Conservation (phyloP, 345 rosid species). For the rapeseed (Brassica napus) region DNA sequence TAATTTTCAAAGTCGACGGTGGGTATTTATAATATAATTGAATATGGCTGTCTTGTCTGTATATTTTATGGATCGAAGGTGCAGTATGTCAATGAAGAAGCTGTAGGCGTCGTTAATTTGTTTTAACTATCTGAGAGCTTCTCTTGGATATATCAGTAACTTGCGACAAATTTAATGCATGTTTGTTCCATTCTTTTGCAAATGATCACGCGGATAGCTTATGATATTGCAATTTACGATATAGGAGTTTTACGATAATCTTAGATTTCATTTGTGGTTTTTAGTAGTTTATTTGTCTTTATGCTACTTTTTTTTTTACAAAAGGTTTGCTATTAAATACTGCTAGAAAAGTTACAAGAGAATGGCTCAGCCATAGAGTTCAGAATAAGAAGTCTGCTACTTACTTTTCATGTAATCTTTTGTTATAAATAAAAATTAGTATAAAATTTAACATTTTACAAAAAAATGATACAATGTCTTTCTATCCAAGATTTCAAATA, state of each 20-base stretch:
- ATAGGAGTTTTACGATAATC: no score
- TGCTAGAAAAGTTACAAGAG: no score
- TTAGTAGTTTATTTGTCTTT: no score
- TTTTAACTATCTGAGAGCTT: background rate
- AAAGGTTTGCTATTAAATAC: no score
- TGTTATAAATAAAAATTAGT: background rate
- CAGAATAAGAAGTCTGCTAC: no score
- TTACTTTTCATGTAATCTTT: background rate
- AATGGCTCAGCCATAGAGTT: no score
- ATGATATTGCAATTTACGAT: background rate
- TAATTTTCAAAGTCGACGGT: background rate
- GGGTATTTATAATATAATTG: background rate
- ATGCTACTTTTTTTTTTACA: no score
- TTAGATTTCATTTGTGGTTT: no score
- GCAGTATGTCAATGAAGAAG: background rate
- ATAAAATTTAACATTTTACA: background rate
- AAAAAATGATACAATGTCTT: background rate
- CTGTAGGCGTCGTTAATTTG: background rate
- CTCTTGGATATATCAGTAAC: background rate
- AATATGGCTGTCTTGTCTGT: background rate
- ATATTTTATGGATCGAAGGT: background rate
- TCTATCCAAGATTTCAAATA: background rate
- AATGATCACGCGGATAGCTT: background rate
- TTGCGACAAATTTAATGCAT: background rate
- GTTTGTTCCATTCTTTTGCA: background rate